phyloP scores from a whole-genome alignment of 768 basidiomycete species.

The Auriscalpium vulgare region DNA sequence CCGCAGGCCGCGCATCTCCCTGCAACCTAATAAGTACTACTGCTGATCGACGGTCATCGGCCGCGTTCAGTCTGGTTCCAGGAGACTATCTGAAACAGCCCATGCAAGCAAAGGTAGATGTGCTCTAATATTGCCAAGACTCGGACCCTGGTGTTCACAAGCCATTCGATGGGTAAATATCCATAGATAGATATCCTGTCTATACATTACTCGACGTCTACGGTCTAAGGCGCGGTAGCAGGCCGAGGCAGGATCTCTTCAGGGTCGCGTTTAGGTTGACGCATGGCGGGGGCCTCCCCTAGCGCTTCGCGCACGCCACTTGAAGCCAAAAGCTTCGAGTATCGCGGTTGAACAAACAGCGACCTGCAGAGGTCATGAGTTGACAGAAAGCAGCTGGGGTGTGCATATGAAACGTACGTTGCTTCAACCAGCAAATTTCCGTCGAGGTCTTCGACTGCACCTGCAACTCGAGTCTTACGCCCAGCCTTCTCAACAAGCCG shows the following conservation, averaged over 20 bases:
- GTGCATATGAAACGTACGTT: constrained; percentile 39
- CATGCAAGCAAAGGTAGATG: too few relatives aligned
- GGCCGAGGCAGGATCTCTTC: constrained; percentile 3
- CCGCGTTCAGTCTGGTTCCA: too few relatives aligned
- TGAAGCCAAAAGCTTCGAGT: constrained; percentile 68
- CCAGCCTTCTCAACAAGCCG: constrained; percentile 60
- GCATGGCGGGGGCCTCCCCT: constrained; percentile 40
- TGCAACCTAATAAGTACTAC: too few relatives aligned
- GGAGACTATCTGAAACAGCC: too few relatives aligned
- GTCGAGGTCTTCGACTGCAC: constrained; percentile 69
- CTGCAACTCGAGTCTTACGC: constrained; percentile 68
- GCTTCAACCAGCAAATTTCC: constrained; percentile 82
- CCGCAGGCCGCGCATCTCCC: too few relatives aligned
- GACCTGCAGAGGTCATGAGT: constrained; percentile 38
- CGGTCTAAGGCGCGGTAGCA: neutral
- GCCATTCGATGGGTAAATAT: too few relatives aligned
- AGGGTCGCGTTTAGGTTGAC: constrained; percentile 5
- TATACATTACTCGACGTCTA: too few relatives aligned
- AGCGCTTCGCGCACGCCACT: constrained; percentile 52
- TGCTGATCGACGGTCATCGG: too few relatives aligned
- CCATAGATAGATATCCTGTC: too few relatives aligned
- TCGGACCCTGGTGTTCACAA: too few relatives aligned
- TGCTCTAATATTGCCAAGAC: too few relatives aligned
- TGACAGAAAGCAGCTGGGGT: neutral
- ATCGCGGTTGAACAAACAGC: constrained; percentile 83